Evolutionary conservation across 768 basidiomycete genomes (phyloP), one percentile per base, ranked within the genome.

Genomic region (Hebeloma cylindrosporum): DNA sequence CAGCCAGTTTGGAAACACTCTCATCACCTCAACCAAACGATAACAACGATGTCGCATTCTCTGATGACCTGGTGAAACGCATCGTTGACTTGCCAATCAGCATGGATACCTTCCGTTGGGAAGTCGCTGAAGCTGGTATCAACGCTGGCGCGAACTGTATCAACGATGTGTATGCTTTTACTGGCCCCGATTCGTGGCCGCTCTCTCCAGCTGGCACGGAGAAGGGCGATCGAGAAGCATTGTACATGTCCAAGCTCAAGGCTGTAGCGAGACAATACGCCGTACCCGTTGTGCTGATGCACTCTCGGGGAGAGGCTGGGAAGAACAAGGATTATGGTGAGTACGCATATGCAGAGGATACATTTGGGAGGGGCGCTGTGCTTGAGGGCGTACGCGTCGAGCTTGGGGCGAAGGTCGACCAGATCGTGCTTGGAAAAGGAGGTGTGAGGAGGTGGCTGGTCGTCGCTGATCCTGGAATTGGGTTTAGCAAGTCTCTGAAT

Each of bases 261-360:
- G 47, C 59, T n/a, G 61, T 83, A 18, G 83, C 85, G 21, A 74
- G 82, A 26, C 69, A 76, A 22, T 67, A 82, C 32, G 77, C 76
- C 4, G 86, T 87, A 0, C 94, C 93, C 0, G 84, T 93, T 37
- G 70, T 98, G 7, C 64, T 98, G 46, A 98, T 98, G 95, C 95
- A 99, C 63, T 93, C 91, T 0, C 74, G 93, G 3, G 93, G 91
- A 0, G 87, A 89, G 44, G 88, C 90, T 0, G 81, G 83, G 11
- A 54, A 71, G 50, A 77, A 93, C 71, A 89, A 89, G 67, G 74
- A 83, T 50, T 84, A 84, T 54, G 56, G 53, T 11, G 53, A 41
- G 43, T 79, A 84, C 59, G 50, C 32, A 0, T 76, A 76, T 51
- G 68, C 66, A 1, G 62, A 60, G 14, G 18, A 10, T 1, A 23